These are phyloP conservation scores for Bretschneidera sinensis DNA, from an alignment of 345 rosid species.

Conservation along the genomic window DNA sequence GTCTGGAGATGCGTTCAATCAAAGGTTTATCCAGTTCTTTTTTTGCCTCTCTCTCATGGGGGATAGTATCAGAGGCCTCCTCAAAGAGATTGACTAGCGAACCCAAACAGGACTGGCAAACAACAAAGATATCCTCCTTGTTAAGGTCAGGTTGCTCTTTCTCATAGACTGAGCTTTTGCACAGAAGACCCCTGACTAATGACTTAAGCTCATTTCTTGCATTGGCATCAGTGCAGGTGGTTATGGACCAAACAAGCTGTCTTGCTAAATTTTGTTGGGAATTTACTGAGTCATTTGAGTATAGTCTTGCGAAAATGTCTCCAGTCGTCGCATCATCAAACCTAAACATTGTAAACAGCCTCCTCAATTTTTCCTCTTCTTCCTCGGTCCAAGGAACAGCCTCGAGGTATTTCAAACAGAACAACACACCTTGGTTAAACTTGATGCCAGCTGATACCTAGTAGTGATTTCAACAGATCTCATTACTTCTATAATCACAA, in stretches of 20 bases:
- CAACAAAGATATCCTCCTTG: slow-evolving; percentile 63
- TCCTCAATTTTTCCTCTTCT: slow-evolving; percentile 83
- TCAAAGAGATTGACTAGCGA: slow-evolving; percentile 48
- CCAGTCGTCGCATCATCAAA: slow-evolving; percentile 52
- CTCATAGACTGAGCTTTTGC: slow-evolving; percentile 87
- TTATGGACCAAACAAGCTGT: slow-evolving; percentile 72
- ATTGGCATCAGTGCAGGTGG: slow-evolving; percentile 47
- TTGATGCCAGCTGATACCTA: slow-evolving; percentile 76
- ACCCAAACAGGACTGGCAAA: slow-evolving; percentile 54
- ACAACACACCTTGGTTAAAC: slow-evolving; percentile 55
- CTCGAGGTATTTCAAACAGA: slow-evolving; percentile 82
- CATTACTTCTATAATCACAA: slow-evolving; percentile 14
- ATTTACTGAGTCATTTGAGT: slow-evolving; percentile 29
- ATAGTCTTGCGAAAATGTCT: slow-evolving; percentile 66
- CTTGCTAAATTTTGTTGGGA: slow-evolving; percentile 52
- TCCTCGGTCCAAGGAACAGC: slow-evolving; percentile 98
- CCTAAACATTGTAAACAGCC: slow-evolving; percentile 42
- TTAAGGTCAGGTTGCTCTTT: slow-evolving; percentile 63
- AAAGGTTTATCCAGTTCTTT: slow-evolving; percentile 50
- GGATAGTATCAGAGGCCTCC: slow-evolving; percentile 34
- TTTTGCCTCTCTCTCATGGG: slow-evolving; percentile 19
- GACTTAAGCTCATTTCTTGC: slow-evolving; percentile 83
- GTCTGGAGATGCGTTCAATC: slow-evolving; percentile 62
- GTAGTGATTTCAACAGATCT: slow-evolving; percentile 12
- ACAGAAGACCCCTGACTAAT: slow-evolving; percentile 72